These are phyloP conservation scores for Claviceps fusiformis DNA, from an alignment of 2,329 filamentous ascomycete genomes.

Conservation along the genomic window DNA sequence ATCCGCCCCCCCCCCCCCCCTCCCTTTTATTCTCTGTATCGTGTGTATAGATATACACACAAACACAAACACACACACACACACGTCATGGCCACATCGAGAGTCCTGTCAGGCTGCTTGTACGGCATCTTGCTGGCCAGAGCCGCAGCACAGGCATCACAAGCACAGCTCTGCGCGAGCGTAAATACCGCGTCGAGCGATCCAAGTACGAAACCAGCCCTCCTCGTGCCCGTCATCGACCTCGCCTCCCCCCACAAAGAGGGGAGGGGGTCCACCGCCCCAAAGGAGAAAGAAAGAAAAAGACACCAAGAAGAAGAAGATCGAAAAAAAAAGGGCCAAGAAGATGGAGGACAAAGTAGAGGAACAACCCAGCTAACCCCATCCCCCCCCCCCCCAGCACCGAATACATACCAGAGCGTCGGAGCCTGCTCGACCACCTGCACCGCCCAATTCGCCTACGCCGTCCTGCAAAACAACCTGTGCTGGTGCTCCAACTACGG, in stretches of 20 bases:
- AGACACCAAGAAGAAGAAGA: neutral
- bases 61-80: no score
- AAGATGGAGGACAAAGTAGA: neutral
- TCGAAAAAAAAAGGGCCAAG: neutral
- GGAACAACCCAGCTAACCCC: neutral
- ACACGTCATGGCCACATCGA: neutral
- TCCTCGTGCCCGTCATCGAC: no score
- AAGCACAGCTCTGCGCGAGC: neutral
- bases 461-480: neutral
- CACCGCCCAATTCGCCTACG: conserved; percentile 1
- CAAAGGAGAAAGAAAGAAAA: neutral
- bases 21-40: no score
- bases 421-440: conserved; percentile 2
- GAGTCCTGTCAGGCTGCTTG: neutral
- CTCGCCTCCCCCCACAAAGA: no score
- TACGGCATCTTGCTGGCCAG: neutral
- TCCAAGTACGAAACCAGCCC: neutral
- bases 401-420: conserved; percentile 2
- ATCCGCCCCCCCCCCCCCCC: neutral
- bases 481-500: conserved; percentile 5
- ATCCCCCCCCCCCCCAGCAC: neutral
- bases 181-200: neutral
- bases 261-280: no score
- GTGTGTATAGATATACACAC: no score
- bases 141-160: conserved; percentile 3